Evolutionary conservation across 345 rosid species (phyloP), one percentile per base, ranked within the genome.

Genomic region (Reutealis trisperma): DNA sequence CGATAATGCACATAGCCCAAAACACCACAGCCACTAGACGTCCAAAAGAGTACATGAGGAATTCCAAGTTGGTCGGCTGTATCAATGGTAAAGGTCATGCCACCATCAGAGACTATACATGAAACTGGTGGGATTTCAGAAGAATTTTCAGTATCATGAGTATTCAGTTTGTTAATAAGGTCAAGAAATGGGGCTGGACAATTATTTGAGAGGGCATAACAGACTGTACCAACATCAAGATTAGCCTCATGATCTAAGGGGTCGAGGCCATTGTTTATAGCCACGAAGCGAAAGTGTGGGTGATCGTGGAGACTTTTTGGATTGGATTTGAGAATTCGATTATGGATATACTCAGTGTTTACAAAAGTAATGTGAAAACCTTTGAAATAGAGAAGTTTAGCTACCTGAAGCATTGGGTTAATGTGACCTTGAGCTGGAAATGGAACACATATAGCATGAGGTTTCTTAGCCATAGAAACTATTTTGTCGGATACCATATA

Each of bases 401-500:
- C 87, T 1, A 84, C 25, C 45, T 72, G 67, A 1, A 84, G 52
- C 85, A 85, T 61, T 1, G 89, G 82, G 32, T 75, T 84, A 19
- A 84, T 69, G 69, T 81, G 87, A 72, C 89, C 87, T 72, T 84
- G 85, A 8, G 85, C 85, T 3, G 89, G 87, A 44, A 54, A 76
- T 15, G 87, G 87, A n/a, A 86, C 42, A 75, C 81, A 81, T 1
- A 84, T 75, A 0, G 73, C 84, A 75, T 84, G 88, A n/a, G 82
- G 68, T 49, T 45, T 68, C 18, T 63, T 21, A 15, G 18, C 58
- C 18, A 18, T 4, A 6, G 19, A 54, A 54, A 3, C 18, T 49
- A 12, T 10, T 49, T 13, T 13, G 3, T 49, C 5, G 3, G 18
- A 49, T 11, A 11, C 54, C 18, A 49, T 49, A 1, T 49, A 13